phyloP scores from a whole-genome alignment of 129 eudicot species.

The Flaveria brownii region DNA sequence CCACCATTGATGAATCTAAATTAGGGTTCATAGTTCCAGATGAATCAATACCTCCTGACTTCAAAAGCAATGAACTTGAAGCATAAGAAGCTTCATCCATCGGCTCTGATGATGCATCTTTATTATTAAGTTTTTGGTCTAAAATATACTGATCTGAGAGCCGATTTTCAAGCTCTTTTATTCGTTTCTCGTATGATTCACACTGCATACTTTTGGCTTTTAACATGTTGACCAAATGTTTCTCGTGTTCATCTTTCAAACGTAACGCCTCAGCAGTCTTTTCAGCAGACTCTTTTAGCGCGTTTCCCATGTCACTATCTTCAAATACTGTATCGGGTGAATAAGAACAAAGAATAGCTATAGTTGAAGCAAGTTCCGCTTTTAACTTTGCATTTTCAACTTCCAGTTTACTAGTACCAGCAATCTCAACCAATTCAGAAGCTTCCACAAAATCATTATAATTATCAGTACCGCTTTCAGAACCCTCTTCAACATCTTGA shows the following conservation, averaged over 20 bases:
- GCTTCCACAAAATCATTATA: constrained; percentile 51
- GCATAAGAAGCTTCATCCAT: constrained; percentile 79
- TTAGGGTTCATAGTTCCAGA: constrained; percentile 57
- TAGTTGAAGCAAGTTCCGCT: constrained; percentile 93
- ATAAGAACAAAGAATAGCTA: constrained; percentile 73
- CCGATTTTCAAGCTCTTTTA: constrained; percentile 80
- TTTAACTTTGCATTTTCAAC: constrained; percentile 90
- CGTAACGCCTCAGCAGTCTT: constrained; percentile 88
- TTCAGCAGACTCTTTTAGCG: constrained; percentile 66
- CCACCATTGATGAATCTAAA: constrained; percentile 84
- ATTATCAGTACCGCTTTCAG: constrained; percentile 41
- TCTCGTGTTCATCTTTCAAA: constrained; percentile 75
- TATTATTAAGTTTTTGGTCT: constrained; percentile 43
- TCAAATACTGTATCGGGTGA: constrained; percentile 61
- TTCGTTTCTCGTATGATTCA: constrained; percentile 88
- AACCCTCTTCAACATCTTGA: constrained; percentile 48
- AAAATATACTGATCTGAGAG: constrained; percentile 65
- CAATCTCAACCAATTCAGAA: constrained; percentile 80
- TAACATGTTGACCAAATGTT: constrained; percentile 61
- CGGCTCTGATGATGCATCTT: constrained; percentile 36
- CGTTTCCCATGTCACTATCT: constrained; percentile 56
- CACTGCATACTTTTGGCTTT: constrained; percentile 71
- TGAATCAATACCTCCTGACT: constrained; percentile 52
- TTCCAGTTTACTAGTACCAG: constrained; percentile 90
- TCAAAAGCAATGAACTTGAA: constrained; percentile 50